These are phyloP conservation scores for Forsythia suspensa DNA, from an alignment of 257 asterid species.

Conservation along the genomic window DNA sequence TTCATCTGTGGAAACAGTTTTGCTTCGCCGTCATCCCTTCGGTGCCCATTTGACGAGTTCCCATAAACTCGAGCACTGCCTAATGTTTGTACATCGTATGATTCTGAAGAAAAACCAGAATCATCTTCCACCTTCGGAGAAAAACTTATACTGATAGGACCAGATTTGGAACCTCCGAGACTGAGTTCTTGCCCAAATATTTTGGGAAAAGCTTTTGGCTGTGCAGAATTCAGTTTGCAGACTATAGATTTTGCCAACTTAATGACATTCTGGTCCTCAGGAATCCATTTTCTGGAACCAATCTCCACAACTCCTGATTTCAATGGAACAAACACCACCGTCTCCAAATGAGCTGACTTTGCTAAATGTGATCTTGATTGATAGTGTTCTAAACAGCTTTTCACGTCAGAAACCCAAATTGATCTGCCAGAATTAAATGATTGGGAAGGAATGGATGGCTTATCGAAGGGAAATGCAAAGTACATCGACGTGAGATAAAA, in stretches of 20 bases:
- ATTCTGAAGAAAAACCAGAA: constrained; percentile 44
- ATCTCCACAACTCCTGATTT: constrained; percentile 89
- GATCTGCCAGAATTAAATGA: constrained; percentile 82
- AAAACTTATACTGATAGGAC: constrained; percentile 76
- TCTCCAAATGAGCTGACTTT: constrained; percentile 51
- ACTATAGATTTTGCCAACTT: constrained; percentile 58
- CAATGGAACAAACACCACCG: constrained; percentile 67
- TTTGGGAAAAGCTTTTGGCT: constrained; percentile 53
- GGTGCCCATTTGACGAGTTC: constrained; percentile 60
- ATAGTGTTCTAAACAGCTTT: constrained; percentile 59
- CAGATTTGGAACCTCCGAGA: constrained; percentile 63
- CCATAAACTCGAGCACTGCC: constrained; percentile 50
- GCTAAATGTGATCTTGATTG: constrained; percentile 80
- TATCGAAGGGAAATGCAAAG: constrained; percentile 84
- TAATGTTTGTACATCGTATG: constrained; percentile 49
- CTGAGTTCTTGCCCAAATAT: constrained; percentile 77
- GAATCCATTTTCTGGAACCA: constrained; percentile 61
- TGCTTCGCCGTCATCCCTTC: constrained; percentile 49
- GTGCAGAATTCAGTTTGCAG: constrained; percentile 46
- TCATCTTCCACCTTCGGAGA: constrained; percentile 66
- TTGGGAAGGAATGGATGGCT: constrained; percentile 92
- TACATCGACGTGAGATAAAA: constrained; percentile 86
- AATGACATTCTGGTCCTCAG: constrained; percentile 57
- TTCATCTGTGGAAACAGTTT: constrained; percentile 45
- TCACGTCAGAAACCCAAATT: constrained; percentile 71